Evolutionary conservation across 805 yeast genomes (phyloP), one percentile per base, ranked within the genome.

Genomic region (Starmerella cellae): DNA sequence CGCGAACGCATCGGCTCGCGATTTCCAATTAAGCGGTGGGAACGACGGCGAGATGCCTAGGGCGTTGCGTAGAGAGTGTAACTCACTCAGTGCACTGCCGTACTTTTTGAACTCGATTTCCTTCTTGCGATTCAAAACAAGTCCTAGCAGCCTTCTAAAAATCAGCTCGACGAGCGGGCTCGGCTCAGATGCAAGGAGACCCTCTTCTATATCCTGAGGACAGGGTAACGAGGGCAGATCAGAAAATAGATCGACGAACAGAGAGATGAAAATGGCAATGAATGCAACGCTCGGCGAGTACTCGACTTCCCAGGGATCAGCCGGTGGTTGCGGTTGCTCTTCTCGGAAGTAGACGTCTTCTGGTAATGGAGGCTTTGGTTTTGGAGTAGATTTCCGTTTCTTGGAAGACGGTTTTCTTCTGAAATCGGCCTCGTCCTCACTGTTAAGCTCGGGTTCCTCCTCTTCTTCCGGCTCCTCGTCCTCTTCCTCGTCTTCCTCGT

Each of bases 151-250:
- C 17, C 65, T 50, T 41, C 64, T 40, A 37, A 63, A 56, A 10
- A 52, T 42, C 37, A 57, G 56, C 21, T 63, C 61, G 2, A 50
- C 56, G 13, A 40, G 34, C 27, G 17, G 42, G 18, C 46, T 39
- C 1, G 57, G 47, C 13, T 56, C 43, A 9, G 47, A 50, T 16
- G 44, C 35, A 1, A 54, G 41, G 16, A 58, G 43, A 5, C 66
- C 67, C 16, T 51, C 58, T 40, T 65, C 69, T n/a, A 65, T 41
- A 38, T 65, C 69, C 46, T 63, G 67, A 13, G 69, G 69, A 2
- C 62, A 59, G 13, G 62, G 37, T 19, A 55, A 55, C 4, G 31
- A 32, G 8, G 62, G 57, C 21, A 60, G 47, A 20, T 60, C 68
- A 11, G 45, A 49, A 38, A 60, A 64, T 8, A 42, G 38, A 4